These are phyloP conservation scores for Russula emetica DNA, from an alignment of 768 basidiomycete species.

Conservation along the genomic window DNA sequence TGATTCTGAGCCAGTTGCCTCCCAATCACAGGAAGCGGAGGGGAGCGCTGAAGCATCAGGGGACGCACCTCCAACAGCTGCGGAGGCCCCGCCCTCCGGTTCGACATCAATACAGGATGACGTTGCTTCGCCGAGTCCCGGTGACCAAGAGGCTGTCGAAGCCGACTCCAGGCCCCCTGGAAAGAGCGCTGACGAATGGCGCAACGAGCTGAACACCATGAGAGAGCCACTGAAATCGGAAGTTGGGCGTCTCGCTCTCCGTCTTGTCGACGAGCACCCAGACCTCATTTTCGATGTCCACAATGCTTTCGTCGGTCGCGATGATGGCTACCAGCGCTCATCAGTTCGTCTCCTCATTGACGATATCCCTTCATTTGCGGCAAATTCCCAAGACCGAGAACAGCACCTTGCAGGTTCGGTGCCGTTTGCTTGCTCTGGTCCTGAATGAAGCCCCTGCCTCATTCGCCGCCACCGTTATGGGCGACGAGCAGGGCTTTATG, in stretches of 20 bases:
- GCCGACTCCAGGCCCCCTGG: constrained; percentile 30
- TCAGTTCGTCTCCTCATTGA: constrained; percentile 72
- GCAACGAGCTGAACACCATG: constrained; percentile 56
- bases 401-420: constrained; percentile 74
- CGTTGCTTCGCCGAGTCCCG: constrained; percentile 28
- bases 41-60: constrained; percentile 23
- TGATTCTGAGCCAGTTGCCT: constrained; percentile 50
- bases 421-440: constrained; percentile 80
- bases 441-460: constrained; percentile 69
- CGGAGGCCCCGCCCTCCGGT: constrained; percentile 25
- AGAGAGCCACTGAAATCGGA: constrained; percentile 62
- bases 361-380: constrained; percentile 67
- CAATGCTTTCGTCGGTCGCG: constrained; percentile 68
- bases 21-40: constrained; percentile 30
- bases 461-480: constrained; percentile 40
- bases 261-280: constrained; percentile 80
- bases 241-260: constrained; percentile 66
- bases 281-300: constrained; percentile 87
- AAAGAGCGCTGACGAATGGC: constrained; percentile 60
- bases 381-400: constrained; percentile 65
- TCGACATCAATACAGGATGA: constrained; percentile 34
- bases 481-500: constrained; percentile 57
- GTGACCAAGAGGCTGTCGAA: neutral
- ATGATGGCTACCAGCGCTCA: constrained; percentile 53
- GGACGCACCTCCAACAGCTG: constrained; percentile 23